A percentile compares a stretch with the other conserved stretches of the same genome.
Evolutionary conservation across 2,329 filamentous ascomycete species (phyloP).

Genomic region (Trichoderma oligosporum): DNA sequence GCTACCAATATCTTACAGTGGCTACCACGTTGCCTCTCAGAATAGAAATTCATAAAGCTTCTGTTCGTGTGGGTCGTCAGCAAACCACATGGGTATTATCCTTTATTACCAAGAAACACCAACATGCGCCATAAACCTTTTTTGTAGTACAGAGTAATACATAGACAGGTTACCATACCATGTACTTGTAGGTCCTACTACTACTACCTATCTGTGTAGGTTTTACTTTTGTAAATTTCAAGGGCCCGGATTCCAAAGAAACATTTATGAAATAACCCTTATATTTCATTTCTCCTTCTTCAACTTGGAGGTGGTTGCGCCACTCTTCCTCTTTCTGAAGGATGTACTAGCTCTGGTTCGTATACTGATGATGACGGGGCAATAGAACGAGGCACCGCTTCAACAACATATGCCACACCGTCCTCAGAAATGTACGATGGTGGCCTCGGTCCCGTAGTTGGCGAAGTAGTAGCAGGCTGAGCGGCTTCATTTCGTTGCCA

Average conservation of each 20-base stretch:
- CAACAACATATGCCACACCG: conserved; percentile 67
- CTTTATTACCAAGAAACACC: conserved; percentile 16
- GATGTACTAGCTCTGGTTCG: conserved; percentile 45
- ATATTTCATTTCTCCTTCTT: background rate
- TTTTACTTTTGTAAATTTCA: too few species aligned
- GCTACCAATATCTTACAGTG: background rate
- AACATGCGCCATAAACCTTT: too few species aligned
- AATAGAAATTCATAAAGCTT: background rate
- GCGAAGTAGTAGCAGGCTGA: conserved; percentile 25
- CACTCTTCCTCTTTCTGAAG: conserved; percentile 41
- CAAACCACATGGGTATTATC: background rate
- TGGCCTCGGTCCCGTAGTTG: conserved; percentile 48
- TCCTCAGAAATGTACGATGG: conserved; percentile 76
- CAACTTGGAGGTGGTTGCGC: conserved; percentile 15
- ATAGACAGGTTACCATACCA: too few species aligned
- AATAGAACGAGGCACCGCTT: conserved; percentile 59
- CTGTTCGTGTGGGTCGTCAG: background rate
- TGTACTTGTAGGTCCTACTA: too few species aligned
- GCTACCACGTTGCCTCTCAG: too few species aligned
- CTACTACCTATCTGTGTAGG: too few species aligned
- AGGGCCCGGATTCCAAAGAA: too few species aligned
- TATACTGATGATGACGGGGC: conserved; percentile 53
- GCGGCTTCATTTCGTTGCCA: conserved; percentile 65
- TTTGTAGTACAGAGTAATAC: too few species aligned
- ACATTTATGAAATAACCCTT: too few species aligned